Conservation (phyloP, 2,329 filamentous ascomycete genomes). For the Aspergillus ochraceoroseus region DNA sequence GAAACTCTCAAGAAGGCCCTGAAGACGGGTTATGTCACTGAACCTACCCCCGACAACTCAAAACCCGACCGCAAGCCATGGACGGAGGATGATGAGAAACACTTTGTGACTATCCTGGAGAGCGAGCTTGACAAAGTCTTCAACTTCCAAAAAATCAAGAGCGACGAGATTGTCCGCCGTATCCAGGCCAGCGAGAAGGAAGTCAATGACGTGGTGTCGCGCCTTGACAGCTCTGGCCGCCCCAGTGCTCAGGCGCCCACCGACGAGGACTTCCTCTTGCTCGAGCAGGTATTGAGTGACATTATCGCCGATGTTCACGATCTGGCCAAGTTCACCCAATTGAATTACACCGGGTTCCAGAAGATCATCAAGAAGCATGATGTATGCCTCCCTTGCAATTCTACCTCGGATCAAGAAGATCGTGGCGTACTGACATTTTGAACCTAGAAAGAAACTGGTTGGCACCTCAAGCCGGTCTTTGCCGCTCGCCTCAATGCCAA, state of each 20-base stretch:
- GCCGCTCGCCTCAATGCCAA: slow-evolving; percentile 90
- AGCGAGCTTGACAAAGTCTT: slow-evolving; percentile 95
- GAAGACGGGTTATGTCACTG: slow-evolving; percentile 62
- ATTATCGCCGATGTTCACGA: slow-evolving; percentile 99
- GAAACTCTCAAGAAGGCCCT: slow-evolving; percentile 85
- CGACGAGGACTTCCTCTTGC: slow-evolving; percentile 88
- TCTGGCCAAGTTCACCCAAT: slow-evolving; percentile 92
- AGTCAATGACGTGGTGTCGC: slow-evolving; percentile 78
- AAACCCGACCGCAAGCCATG: slow-evolving; percentile 60
- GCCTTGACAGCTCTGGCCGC: slow-evolving; percentile 52
- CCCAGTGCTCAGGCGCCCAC: slow-evolving; percentile 49
- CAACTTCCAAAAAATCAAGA: slow-evolving; percentile 95
- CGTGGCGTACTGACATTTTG: slow-evolving; percentile 6
- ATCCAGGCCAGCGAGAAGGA: slow-evolving; percentile 86
- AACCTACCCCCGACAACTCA: slow-evolving; percentile 44
- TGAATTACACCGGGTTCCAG: slow-evolving; percentile 98
- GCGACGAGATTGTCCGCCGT: slow-evolving; percentile 86
- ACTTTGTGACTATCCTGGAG: slow-evolving; percentile 82
- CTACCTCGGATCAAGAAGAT: background rate
- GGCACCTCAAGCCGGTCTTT: slow-evolving; percentile 94
- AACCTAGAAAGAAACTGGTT: slow-evolving; percentile 79
- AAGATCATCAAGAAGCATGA: slow-evolving; percentile 99
- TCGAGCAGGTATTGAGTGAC: slow-evolving; percentile 93
- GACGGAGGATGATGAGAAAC: slow-evolving; percentile 86
- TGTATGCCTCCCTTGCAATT: slow-evolving; percentile 49